Evolutionary conservation across 169 alveolate genomes (phyloP).

Genomic region (Cryptosporidium tyzzeri): DNA sequence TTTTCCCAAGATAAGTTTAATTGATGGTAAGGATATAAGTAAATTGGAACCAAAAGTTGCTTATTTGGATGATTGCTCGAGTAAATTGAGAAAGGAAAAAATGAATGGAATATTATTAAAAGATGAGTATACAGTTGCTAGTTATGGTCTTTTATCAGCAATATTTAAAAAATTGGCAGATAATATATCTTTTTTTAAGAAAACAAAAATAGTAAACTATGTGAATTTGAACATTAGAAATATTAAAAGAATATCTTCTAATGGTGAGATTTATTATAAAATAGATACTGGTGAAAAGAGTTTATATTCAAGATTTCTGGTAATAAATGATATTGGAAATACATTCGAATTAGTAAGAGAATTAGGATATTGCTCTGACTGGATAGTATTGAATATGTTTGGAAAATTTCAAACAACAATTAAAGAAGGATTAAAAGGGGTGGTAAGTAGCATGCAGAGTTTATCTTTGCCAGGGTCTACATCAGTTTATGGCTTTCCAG

Average conservation of each 20-base stretch:
- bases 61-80: constrained; percentile 1
- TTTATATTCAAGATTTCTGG: constrained; percentile 22
- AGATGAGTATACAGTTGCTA: constrained; percentile 14
- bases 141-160: constrained; percentile 23
- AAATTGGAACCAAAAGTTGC: constrained; percentile 29
- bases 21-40: constrained; percentile 6
- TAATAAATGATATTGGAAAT: constrained; percentile 19
- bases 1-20: constrained; percentile 16
- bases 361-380: constrained; percentile 39
- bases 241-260: constrained; percentile 31
- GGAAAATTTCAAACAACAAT: constrained; percentile 1
- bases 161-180: not conserved
- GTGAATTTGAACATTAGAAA: not conserved
- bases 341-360: not conserved
- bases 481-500: constrained; percentile 7
- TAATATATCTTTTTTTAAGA: not conserved
- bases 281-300: not conserved
- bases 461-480: not conserved
- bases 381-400: not conserved
- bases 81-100: constrained; percentile 5
- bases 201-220: not conserved
- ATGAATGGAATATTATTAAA: constrained; percentile 6
- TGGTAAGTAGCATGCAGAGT: not conserved
- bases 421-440: not conserved
- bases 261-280: constrained; percentile 27